A percentile compares a stretch with the other conserved stretches of the same genome.
Evolutionary conservation across 495 filamentous ascomycete genomes (phyloP).

Genomic region (Aspergillus olivimuriae): DNA sequence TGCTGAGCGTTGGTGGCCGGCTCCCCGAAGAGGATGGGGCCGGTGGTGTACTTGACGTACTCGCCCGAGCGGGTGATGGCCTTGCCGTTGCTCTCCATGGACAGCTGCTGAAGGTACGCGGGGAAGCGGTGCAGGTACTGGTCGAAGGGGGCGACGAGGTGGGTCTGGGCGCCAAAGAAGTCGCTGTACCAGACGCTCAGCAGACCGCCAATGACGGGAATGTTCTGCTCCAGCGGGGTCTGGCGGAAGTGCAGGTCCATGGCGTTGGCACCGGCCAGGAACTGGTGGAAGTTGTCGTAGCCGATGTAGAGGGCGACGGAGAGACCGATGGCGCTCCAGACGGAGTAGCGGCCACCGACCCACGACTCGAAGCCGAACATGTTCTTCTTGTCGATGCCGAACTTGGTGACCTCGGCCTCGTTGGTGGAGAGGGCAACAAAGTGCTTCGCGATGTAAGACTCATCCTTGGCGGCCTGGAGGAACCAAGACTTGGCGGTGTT

Average conservation of each 20-base stretch:
- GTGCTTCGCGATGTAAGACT: slow-evolving; percentile 82
- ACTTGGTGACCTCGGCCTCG: slow-evolving; percentile 89
- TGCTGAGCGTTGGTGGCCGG: slow-evolving; percentile 99
- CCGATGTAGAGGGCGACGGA: slow-evolving; percentile 92
- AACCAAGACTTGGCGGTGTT: slow-evolving; percentile 97
- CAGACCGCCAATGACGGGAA: slow-evolving; percentile 85
- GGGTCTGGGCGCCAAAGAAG: slow-evolving; percentile 96
- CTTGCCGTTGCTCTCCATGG: slow-evolving; percentile 99
- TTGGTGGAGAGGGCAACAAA: slow-evolving; percentile 98
- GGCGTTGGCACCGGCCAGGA: slow-evolving; percentile 88
- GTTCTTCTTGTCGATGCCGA: slow-evolving; percentile 94
- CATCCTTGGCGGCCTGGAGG: slow-evolving; percentile 75
- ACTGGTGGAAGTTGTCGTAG: slow-evolving; percentile 95
- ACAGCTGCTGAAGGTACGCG: slow-evolving; percentile 96
- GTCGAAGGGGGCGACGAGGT: slow-evolving; percentile 96
- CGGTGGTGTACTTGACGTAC: slow-evolving; percentile 95
- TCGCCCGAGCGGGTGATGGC: slow-evolving; percentile 85
- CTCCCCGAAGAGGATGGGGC: slow-evolving; percentile 91
- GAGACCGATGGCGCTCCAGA: slow-evolving; percentile 97
- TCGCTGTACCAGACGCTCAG: slow-evolving; percentile 98
- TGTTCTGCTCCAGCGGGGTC: slow-evolving; percentile 88
- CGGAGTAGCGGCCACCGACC: slow-evolving; percentile 96
- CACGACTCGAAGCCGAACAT: slow-evolving; percentile 99
- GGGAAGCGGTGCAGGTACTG: slow-evolving; percentile 99
- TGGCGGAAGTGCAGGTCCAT: slow-evolving; percentile 98